Evolutionary conservation across 2,329 filamentous ascomycete genomes (phyloP), one percentile per base, ranked within the genome.

Genomic region (Magnaporthales sp.): DNA sequence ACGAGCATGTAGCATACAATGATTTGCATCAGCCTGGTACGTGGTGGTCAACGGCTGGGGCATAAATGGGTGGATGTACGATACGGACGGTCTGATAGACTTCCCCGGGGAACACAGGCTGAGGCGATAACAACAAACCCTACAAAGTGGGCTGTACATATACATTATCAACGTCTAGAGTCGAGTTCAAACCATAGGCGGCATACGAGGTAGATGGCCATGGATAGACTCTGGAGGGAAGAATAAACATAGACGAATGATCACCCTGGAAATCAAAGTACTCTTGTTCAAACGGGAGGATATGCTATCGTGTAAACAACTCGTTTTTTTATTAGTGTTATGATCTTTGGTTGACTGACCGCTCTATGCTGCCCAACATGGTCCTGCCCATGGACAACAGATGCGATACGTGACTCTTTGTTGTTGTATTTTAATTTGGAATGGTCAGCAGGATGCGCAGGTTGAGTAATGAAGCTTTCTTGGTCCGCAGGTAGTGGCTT

Each of bases 331-430:
- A 9, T 24, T 19, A 7, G 19, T 19, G n/a, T 38, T 60, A 66
- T 71, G 70, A 84, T 73, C 83, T 72, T 58, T 81, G 80, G 67
- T 78, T 76, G 73, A 86, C 83, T 76, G 84, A 85, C 70, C 82
- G 78, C 76, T 83, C 85, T 83, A 88, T 87, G 66, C 75, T 80
- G 71, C 89, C 84, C 86, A 86, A 89, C 73, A 89, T 83, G 29
- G 85, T 86, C 77, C 87, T 89, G 66, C 87, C 87, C 3, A 83
- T 88, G 10, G 86, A 88, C 67, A 89, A 75, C 51, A 89, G 80
- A 74, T 89, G 89, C 67, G 84, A 81, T 70, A 89, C 86, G 71
- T 89, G 86, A 69, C 77, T 76, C 85, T 87, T 68, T 13, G 1
- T 8, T 19, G n/a, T 58, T 13, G 22, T 24, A 58, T n/a, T 10